Conservation (phyloP, 345 rosid genomes). For the Lumnitzera racemosa region DNA sequence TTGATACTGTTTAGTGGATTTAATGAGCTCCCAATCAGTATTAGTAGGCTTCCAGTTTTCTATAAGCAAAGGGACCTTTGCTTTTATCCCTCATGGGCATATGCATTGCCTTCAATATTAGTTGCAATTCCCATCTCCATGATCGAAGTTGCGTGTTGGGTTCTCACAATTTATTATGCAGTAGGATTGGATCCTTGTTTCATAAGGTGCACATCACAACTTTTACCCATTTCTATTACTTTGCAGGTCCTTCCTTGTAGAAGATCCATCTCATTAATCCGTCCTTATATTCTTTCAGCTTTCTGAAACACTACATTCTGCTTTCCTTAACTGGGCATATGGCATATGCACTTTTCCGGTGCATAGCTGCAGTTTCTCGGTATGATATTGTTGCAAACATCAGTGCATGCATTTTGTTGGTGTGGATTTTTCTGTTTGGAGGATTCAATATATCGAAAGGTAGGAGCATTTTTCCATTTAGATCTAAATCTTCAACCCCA, state of each 20-base stretch:
- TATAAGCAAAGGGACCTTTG: slow-evolving; percentile 15
- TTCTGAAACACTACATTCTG: slow-evolving; percentile 29
- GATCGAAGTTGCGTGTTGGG: slow-evolving; percentile 7
- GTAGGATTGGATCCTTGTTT: slow-evolving; percentile 20
- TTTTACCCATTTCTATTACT: not conserved
- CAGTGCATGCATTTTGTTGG: slow-evolving; percentile 21
- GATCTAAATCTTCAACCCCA: not conserved
- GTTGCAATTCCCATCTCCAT: slow-evolving; percentile 15
- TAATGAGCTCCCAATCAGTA: slow-evolving; percentile 8
- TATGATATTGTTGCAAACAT: slow-evolving; percentile 36
- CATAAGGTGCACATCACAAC: slow-evolving; percentile 8
- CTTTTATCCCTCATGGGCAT: slow-evolving; percentile 15
- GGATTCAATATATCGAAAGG: slow-evolving; percentile 38
- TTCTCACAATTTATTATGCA: slow-evolving; percentile 13
- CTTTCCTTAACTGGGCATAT: slow-evolving; percentile 29
- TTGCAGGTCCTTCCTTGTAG: not conserved
- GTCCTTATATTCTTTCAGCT: slow-evolving; percentile 17
- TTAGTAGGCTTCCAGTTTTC: slow-evolving; percentile 15
- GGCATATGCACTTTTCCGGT: slow-evolving; percentile 36
- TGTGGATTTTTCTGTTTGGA: slow-evolving; percentile 30
- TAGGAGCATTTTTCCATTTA: slow-evolving; percentile 5
- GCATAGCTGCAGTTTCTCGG: slow-evolving; percentile 33
- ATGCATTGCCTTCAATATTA: slow-evolving; percentile 11
- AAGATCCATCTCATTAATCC: not conserved
- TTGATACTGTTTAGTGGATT: slow-evolving; percentile 4